phyloP scores from a whole-genome alignment of 163 green algal species.

The Scenedesmus sp. region DNA sequence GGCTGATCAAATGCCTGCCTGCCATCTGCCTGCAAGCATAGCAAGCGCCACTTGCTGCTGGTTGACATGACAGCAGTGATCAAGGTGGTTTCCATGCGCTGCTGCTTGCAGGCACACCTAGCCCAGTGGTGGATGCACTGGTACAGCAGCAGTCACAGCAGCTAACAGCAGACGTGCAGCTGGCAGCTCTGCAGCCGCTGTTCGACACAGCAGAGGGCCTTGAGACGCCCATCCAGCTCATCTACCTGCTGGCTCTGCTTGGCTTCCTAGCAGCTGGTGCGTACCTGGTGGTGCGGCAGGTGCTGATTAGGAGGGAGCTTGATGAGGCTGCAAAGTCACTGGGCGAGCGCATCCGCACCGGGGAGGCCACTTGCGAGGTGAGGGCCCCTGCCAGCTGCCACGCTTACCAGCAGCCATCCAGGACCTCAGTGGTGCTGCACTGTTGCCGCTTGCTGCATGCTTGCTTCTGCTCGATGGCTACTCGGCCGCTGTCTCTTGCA shows the following conservation, averaged over 20 bases:
- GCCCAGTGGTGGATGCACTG: not conserved
- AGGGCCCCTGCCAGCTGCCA: not conserved
- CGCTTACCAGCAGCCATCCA: not conserved
- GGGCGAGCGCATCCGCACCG: conserved; percentile 91
- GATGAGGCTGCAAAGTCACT: conserved; percentile 97
- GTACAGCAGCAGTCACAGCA: conserved; percentile 8
- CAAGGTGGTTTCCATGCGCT: conserved; percentile 7
- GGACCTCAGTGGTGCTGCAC: not conserved
- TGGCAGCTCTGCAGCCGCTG: conserved; percentile 38
- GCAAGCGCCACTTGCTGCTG: not conserved
- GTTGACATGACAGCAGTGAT: not conserved
- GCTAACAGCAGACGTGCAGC: conserved; percentile 1
- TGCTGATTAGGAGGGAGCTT: conserved; percentile 95
- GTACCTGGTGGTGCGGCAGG: conserved; percentile 90
- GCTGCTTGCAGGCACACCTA: conserved; percentile 16
- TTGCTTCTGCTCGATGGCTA: not conserved
- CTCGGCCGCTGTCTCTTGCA: no score
- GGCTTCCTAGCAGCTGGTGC: conserved; percentile 85
- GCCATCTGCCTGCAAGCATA: not conserved
- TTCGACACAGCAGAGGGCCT: conserved; percentile 76
- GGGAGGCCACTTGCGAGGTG: conserved; percentile 86
- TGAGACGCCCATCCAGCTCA: conserved; percentile 90
- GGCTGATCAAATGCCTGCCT: not conserved
- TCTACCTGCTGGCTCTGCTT: conserved; percentile 88
- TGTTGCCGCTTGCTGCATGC: not conserved